These are phyloP conservation scores for Ophiostoma australiae DNA, from an alignment of 2,329 filamentous ascomycete species.

Conservation along the genomic window DNA sequence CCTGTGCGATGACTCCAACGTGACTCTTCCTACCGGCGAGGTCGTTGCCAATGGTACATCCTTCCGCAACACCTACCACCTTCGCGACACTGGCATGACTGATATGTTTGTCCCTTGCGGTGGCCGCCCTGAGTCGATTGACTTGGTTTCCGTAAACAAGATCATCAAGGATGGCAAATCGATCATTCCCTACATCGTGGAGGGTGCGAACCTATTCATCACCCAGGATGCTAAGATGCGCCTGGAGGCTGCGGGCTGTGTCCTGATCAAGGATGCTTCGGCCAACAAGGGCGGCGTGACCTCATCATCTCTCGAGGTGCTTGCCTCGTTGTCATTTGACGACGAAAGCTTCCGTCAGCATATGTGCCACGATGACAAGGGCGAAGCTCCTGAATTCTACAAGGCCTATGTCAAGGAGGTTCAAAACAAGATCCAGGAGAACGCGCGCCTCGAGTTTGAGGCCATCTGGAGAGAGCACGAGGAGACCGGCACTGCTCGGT, in stretches of 20 bases:
- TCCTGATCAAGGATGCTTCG: conserved; percentile 95
- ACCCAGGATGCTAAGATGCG: conserved; percentile 96
- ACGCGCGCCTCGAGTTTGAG: conserved; percentile 91
- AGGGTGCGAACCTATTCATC: conserved; percentile 94
- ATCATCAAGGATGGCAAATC: conserved; percentile 87
- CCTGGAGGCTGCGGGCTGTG: conserved; percentile 88
- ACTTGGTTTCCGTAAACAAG: conserved; percentile 78
- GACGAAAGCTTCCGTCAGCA: conserved; percentile 81
- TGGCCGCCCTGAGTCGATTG: conserved; percentile 93
- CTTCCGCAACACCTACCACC: conserved; percentile 97
- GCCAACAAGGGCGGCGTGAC: conserved; percentile 99
- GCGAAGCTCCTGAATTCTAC: conserved; percentile 84
- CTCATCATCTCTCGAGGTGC: conserved; percentile 90
- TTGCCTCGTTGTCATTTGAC: conserved; percentile 91
- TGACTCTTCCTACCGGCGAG: conserved; percentile 84
- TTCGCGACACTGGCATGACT: conserved; percentile 69
- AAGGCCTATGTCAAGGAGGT: conserved; percentile 86
- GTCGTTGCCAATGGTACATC: conserved; percentile 82
- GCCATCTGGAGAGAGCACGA: conserved; percentile 96
- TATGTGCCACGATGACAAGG: conserved; percentile 78
- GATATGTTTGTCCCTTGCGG: conserved; percentile 95
- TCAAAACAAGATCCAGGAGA: conserved; percentile 83
- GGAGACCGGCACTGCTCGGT: conserved; percentile 70
- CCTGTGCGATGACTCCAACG: conserved; percentile 82
- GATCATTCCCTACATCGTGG: conserved; percentile 88